phyloP scores from a whole-genome alignment of 2,329 filamentous ascomycete species.

The Aspergillus carbonarius region DNA sequence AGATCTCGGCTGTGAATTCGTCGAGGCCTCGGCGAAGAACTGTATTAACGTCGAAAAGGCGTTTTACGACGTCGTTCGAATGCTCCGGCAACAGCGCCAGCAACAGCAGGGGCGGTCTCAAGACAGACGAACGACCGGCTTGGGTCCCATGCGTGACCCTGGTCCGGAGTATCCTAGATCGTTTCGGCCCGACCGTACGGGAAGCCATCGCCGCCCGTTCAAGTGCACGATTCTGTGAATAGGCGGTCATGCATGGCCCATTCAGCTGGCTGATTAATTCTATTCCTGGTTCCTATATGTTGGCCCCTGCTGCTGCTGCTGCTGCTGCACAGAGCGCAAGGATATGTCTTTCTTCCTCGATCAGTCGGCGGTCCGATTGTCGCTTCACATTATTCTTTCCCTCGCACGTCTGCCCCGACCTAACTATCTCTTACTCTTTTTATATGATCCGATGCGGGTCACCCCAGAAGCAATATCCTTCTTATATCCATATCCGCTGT shows the following conservation, averaged over 20 bases:
- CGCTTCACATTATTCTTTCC: not conserved
- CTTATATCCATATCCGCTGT: constrained; percentile 22
- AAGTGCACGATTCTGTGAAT: constrained; percentile 41
- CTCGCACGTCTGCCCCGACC: not conserved
- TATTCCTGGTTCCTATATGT: not conserved
- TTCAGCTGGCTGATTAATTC: not conserved
- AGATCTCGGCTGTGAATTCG: constrained; percentile 92
- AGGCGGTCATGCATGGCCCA: not conserved
- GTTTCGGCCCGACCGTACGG: constrained; percentile 39
- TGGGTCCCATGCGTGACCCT: constrained; percentile 37
- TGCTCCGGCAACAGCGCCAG: constrained; percentile 80
- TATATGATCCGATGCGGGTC: constrained; percentile 16
- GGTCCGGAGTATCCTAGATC: constrained; percentile 41
- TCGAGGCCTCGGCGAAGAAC: constrained; percentile 95
- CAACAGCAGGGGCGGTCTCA: constrained; percentile 38
- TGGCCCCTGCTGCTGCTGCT: not conserved
- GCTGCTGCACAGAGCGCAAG: not conserved
- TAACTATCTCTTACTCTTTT: constrained; percentile 1
- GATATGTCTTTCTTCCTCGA: constrained; percentile 1
- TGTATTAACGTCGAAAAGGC: constrained; percentile 98
- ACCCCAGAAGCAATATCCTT: constrained; percentile 12
- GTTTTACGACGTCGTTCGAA: constrained; percentile 94
- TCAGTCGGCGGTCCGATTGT: not conserved
- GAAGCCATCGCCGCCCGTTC: constrained; percentile 37
- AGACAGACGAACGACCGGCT: constrained; percentile 39